Evolutionary conservation across 805 yeast species (phyloP).

Genomic region (Jamesozyma lodderae): DNA sequence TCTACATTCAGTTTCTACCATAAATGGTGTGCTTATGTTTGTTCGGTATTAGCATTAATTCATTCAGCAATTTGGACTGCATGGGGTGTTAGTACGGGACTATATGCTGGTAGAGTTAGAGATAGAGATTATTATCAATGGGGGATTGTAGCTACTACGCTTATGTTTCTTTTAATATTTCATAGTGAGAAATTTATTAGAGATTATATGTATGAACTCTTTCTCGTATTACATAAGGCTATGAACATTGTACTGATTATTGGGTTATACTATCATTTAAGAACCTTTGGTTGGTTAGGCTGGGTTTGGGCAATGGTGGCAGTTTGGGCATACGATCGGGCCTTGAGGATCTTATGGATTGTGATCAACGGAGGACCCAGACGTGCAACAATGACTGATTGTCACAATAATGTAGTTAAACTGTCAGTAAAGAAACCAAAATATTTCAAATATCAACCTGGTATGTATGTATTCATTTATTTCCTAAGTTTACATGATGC

Average conservation of each 20-base stretch:
- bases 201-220: slow-evolving; percentile 47
- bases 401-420: slow-evolving; percentile 33
- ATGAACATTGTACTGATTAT: slow-evolving; percentile 45
- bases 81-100: slow-evolving; percentile 36
- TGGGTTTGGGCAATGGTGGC: slow-evolving; percentile 38
- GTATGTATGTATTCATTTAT: slow-evolving; percentile 48
- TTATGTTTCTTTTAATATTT: slow-evolving; percentile 36
- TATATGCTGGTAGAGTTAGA: slow-evolving; percentile 35
- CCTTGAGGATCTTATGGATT: slow-evolving; percentile 37
- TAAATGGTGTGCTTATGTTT: slow-evolving; percentile 52
- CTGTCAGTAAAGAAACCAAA: slow-evolving; percentile 35
- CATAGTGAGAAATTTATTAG: slow-evolving; percentile 47
- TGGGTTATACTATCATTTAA: slow-evolving; percentile 52
- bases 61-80: slow-evolving; percentile 52
- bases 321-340: slow-evolving; percentile 45
- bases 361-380: slow-evolving; percentile 22
- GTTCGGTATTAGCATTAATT: slow-evolving; percentile 40
- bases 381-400: slow-evolving; percentile 18
- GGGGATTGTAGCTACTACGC: slow-evolving; percentile 40
- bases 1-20: slow-evolving; percentile 56
- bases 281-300: slow-evolving; percentile 43
- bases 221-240: slow-evolving; percentile 48
- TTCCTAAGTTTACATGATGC: slow-evolving; percentile 43
- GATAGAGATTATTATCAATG: slow-evolving; percentile 39
- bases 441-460: slow-evolving; percentile 43